A percentile compares a stretch with the other conserved stretches of the same genome.
Conservation (phyloP, 1,139 yeast species). For the Pichia sp. region DNA sequence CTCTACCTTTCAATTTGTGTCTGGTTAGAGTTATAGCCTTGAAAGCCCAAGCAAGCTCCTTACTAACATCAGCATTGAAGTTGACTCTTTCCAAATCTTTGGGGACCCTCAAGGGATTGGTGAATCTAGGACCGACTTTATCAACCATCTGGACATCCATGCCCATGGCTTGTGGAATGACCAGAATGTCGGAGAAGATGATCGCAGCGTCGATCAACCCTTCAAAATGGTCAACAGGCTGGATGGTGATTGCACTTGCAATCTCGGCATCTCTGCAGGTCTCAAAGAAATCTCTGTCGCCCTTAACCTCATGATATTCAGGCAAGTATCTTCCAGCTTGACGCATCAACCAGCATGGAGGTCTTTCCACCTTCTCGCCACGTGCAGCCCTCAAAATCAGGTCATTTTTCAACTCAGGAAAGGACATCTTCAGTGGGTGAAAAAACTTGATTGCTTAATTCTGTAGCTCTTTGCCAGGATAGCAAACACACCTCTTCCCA, state of each 20-base stretch:
- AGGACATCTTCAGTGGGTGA: slow-evolving; percentile 28
- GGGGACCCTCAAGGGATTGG: slow-evolving; percentile 76
- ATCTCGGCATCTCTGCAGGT: slow-evolving; percentile 90
- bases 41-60: slow-evolving; percentile 90
- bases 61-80: slow-evolving; percentile 62
- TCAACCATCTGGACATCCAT: slow-evolving; percentile 92
- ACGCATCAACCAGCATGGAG: slow-evolving; percentile 98
- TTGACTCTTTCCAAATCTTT: slow-evolving; percentile 57
- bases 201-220: slow-evolving; percentile 95
- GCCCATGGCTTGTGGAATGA: slow-evolving; percentile 98
- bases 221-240: slow-evolving; percentile 85
- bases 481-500: no score
- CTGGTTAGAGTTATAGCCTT: slow-evolving; percentile 87
- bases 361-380: slow-evolving; percentile 85
- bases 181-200: slow-evolving; percentile 90
- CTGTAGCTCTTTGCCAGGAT: no score
- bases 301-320: slow-evolving; percentile 89
- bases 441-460: no score
- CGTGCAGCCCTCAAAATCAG: slow-evolving; percentile 84
- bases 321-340: slow-evolving; percentile 89
- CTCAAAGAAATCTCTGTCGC: slow-evolving; percentile 83
- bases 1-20: slow-evolving; percentile 78
- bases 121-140: slow-evolving; percentile 92
- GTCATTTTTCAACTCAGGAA: slow-evolving; percentile 80
- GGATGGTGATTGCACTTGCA: slow-evolving; percentile 91